Conservation (phyloP, 306 rosid genomes). For the Dalbergia cultrata region DNA sequence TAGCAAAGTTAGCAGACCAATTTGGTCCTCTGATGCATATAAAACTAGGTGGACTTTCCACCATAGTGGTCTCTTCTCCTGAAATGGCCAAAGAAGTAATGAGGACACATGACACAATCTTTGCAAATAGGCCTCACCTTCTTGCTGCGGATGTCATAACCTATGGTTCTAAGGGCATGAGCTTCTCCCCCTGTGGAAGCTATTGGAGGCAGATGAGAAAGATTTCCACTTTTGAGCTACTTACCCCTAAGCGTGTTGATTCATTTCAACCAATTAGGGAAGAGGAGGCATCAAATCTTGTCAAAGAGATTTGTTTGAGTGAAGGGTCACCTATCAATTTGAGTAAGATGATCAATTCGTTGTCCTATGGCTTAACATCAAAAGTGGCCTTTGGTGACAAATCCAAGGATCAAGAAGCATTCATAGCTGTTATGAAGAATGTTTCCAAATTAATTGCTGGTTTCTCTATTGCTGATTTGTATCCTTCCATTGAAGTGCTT, state of each 20-base stretch:
- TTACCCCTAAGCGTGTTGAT: slow-evolving; percentile 44
- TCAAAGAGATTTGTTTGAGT: slow-evolving; percentile 32
- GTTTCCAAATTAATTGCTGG: slow-evolving; percentile 17
- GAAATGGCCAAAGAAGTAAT: slow-evolving; percentile 53
- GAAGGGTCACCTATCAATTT: slow-evolving; percentile 47
- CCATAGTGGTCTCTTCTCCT: slow-evolving; percentile 51
- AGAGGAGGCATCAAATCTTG: slow-evolving; percentile 37
- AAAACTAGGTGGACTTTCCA: slow-evolving; percentile 42
- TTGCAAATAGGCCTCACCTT: slow-evolving; percentile 48
- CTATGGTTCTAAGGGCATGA: slow-evolving; percentile 44
- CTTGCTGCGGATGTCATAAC: slow-evolving; percentile 36
- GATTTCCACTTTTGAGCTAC: slow-evolving; percentile 46
- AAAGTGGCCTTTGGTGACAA: slow-evolving; percentile 43
- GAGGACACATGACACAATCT: slow-evolving; percentile 47
- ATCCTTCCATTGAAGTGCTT: slow-evolving; percentile 46
- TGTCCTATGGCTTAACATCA: slow-evolving; percentile 41
- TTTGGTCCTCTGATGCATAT: slow-evolving; percentile 51
- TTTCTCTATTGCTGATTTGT: slow-evolving; percentile 44
- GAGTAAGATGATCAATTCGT: slow-evolving; percentile 14
- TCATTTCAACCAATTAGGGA: slow-evolving; percentile 41
- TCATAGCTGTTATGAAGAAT: slow-evolving; percentile 24
- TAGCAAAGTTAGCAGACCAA: slow-evolving; percentile 35
- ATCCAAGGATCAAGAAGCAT: slow-evolving; percentile 47
- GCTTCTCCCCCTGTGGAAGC: slow-evolving; percentile 46
- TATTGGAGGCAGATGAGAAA: slow-evolving; percentile 54